These are phyloP conservation scores for Macadamia integrifolia DNA, from an alignment of 164 flowering plant genomes.

Conservation along the genomic window DNA sequence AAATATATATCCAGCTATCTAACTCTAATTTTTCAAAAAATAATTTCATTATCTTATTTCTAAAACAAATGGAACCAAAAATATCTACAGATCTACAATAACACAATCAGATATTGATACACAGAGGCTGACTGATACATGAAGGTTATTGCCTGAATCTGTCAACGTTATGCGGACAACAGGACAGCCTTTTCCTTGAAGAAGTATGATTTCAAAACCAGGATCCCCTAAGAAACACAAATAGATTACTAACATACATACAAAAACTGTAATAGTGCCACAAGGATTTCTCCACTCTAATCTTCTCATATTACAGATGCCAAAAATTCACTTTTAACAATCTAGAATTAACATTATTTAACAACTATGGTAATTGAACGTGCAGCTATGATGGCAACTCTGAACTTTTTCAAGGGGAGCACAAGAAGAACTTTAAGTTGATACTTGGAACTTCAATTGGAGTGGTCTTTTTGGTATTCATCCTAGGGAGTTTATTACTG, in stretches of 20 bases:
- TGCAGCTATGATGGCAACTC: constrained; percentile 70
- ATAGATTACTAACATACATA: not conserved
- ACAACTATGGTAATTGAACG: constrained; percentile 11
- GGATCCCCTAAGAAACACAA: not conserved
- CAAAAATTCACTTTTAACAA: not conserved
- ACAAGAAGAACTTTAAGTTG: constrained; percentile 36
- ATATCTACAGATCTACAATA: too few species aligned
- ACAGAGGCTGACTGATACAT: not conserved
- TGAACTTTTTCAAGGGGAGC: constrained; percentile 33
- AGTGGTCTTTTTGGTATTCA: constrained; percentile 33
- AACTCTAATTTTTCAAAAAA: too few species aligned
- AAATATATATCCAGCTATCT: too few species aligned
- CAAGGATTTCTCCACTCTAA: not conserved
- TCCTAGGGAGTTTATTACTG: constrained; percentile 40
- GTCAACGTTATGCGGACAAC: not conserved
- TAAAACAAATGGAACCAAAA: not conserved
- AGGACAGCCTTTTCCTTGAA: not conserved
- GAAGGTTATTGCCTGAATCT: not conserved
- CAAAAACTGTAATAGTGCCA: not conserved
- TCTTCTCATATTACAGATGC: not conserved
- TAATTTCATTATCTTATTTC: too few species aligned
- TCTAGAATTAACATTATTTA: not conserved
- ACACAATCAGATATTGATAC: not conserved
- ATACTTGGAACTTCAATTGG: constrained; percentile 48
- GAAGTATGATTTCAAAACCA: not conserved